phyloP scores from a whole-genome alignment of 345 rosid genomes.

The Erodium maritimum region DNA sequence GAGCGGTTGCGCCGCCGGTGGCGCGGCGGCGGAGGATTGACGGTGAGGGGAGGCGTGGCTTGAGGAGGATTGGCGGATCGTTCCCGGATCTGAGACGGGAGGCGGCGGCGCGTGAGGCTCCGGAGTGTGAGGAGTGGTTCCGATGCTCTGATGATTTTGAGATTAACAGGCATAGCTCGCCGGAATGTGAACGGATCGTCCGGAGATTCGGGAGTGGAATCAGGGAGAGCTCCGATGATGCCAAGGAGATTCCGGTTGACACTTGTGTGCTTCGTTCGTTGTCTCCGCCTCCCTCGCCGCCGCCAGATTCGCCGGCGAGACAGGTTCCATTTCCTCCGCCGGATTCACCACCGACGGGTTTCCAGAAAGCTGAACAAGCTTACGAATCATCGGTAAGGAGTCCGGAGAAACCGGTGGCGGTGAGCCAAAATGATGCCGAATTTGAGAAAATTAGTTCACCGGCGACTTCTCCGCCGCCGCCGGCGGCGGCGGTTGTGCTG shows the following conservation, averaged over 20 bases:
- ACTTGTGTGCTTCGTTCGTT: conserved; percentile 34
- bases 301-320: conserved; percentile 20
- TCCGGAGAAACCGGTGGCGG: conserved; percentile 18
- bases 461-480: conserved; percentile 22
- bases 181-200: conserved; percentile 2
- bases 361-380: conserved; percentile 22
- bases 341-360: conserved; percentile 11
- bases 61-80: conserved; percentile 64
- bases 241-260: conserved; percentile 52
- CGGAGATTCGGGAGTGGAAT: background rate
- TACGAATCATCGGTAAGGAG: conserved; percentile 25
- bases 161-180: conserved; percentile 25
- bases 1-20: conserved; percentile 8
- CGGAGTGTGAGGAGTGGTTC: conserved; percentile 26
- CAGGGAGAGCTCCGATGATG: conserved; percentile 11
- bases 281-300: conserved; percentile 15
- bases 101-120: conserved; percentile 17
- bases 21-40: conserved; percentile 22
- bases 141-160: conserved; percentile 70
- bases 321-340: conserved; percentile 31
- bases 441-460: conserved; percentile 18
- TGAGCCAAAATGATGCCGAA: conserved; percentile 12
- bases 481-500: conserved; percentile 20
- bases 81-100: conserved; percentile 68
- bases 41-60: conserved; percentile 19